Evolutionary conservation across 805 yeast species (phyloP).

Genomic region (Wickerhamomyces subpelliculosus): DNA sequence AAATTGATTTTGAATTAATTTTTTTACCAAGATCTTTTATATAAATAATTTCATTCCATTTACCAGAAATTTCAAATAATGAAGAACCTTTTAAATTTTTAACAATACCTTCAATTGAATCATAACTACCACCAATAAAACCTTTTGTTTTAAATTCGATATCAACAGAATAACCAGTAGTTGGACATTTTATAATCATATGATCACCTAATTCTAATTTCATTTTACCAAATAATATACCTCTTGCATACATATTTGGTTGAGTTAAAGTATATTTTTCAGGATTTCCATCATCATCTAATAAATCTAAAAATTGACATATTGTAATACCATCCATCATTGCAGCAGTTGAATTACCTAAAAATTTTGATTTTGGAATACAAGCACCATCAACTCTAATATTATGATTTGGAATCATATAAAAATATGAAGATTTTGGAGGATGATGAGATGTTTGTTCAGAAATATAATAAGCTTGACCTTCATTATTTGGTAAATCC

Average conservation of each 20-base stretch:
- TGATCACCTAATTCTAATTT: constrained; percentile 92
- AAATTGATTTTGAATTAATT: too few species aligned
- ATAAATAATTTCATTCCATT: constrained; percentile 86
- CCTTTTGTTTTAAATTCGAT: constrained; percentile 96
- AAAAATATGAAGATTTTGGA: constrained; percentile 93
- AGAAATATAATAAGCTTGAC: constrained; percentile 74
- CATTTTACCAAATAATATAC: constrained; percentile 84
- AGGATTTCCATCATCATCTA: constrained; percentile 37
- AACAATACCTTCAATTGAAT: constrained; percentile 74
- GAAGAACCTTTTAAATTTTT: constrained; percentile 47
- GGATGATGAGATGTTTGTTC: constrained; percentile 99
- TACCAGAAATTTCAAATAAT: constrained; percentile 69
- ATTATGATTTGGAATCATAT: constrained; percentile 70
- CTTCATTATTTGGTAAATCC: constrained; percentile 72
- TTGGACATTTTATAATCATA: constrained; percentile 63
- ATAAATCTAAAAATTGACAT: constrained; percentile 56
- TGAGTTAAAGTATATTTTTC: constrained; percentile 85
- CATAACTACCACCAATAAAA: constrained; percentile 85
- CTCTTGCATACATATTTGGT: constrained; percentile 93
- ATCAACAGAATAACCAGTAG: constrained; percentile 56
- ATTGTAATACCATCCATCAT: constrained; percentile 90
- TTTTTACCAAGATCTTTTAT: constrained; percentile 50
- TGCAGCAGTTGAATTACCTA: constrained; percentile 96
- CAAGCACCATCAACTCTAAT: constrained; percentile 87
- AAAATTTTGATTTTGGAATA: constrained; percentile 78